Evolutionary conservation across 2,329 filamentous ascomycete species (phyloP).

Genomic region (Hypoxylon rubiginosum): DNA sequence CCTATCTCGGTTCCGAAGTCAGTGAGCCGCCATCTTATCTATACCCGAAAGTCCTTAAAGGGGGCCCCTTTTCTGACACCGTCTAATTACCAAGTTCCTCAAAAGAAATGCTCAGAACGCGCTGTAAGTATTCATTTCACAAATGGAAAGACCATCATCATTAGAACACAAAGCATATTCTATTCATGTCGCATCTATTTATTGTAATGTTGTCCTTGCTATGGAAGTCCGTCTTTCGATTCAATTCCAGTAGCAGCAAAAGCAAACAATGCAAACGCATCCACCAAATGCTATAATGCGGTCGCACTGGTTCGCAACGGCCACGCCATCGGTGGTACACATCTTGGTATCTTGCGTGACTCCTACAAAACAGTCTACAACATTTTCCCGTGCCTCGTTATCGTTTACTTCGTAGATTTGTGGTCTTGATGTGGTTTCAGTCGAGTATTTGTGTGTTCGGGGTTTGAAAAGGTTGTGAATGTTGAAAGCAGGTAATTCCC

Average conservation of each 20-base stretch:
- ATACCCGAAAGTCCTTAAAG: not conserved
- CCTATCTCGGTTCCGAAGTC: constrained; percentile 1
- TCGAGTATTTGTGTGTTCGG: not conserved
- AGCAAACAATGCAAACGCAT: not conserved
- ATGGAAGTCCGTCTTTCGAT: constrained; percentile 11
- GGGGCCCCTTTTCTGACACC: not conserved
- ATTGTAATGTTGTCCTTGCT: constrained; percentile 4
- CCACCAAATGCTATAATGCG: not conserved
- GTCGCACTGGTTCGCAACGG: constrained; percentile 7
- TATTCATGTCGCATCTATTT: constrained; percentile 27
- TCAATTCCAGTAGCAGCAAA: not conserved
- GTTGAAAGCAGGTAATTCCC: not conserved
- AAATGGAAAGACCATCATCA: not conserved
- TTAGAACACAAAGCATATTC: constrained; percentile 25
- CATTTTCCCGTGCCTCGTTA: constrained; percentile 16
- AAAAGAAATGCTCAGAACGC: too few species aligned
- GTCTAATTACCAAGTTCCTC: not conserved
- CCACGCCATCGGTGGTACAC: constrained; percentile 5
- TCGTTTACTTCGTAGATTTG: constrained; percentile 32
- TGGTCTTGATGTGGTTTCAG: constrained; percentile 4
- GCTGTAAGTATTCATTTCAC: not conserved
- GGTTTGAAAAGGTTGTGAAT: not conserved
- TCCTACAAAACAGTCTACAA: constrained; percentile 15
- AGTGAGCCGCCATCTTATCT: not conserved
- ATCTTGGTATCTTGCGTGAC: constrained; percentile 31